Evolutionary conservation across 1,284 basidiomycete species (phyloP).

Genomic region (Xerocomus minutiporus): DNA sequence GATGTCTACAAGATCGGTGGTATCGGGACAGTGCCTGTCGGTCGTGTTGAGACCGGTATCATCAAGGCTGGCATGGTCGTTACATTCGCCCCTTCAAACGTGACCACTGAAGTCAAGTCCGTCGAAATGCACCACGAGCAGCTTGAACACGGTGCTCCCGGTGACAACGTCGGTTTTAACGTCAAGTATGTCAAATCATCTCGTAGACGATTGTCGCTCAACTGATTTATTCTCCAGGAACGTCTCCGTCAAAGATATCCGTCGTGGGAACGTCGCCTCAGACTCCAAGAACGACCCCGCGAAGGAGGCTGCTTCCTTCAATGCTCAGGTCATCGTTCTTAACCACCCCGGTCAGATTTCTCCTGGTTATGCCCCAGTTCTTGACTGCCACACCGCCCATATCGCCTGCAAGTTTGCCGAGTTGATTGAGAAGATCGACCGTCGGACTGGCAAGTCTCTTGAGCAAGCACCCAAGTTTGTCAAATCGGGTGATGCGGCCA

Average conservation of each 20-base stretch:
- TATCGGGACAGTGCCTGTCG: slow-evolving; percentile 99
- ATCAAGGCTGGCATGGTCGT: slow-evolving; percentile 99
- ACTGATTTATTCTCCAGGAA: slow-evolving; percentile 59
- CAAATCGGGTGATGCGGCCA: slow-evolving; percentile 95
- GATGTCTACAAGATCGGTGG: slow-evolving; percentile 99
- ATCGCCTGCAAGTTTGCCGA: slow-evolving; percentile 99
- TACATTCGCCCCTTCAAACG: slow-evolving; percentile 93
- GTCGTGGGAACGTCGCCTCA: slow-evolving; percentile 97
- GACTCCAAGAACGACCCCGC: slow-evolving; percentile 99
- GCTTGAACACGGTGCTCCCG: slow-evolving; percentile 90
- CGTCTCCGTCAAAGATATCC: slow-evolving; percentile 99
- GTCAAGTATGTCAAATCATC: slow-evolving; percentile 64
- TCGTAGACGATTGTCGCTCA: neutral
- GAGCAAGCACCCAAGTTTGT: slow-evolving; percentile 93
- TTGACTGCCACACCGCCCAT: slow-evolving; percentile 99
- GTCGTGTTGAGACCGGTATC: slow-evolving; percentile 99
- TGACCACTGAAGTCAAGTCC: slow-evolving; percentile 99
- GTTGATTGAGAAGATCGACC: slow-evolving; percentile 98
- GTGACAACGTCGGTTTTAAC: slow-evolving; percentile 99
- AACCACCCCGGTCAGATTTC: slow-evolving; percentile 99
- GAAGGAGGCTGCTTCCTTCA: slow-evolving; percentile 99
- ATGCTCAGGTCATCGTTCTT: slow-evolving; percentile 99
- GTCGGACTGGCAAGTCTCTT: slow-evolving; percentile 91
- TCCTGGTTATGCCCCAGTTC: slow-evolving; percentile 95
- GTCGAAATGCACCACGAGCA: slow-evolving; percentile 99